Evolutionary conservation across 2,329 filamentous ascomycete species (phyloP), one percentile per base, ranked within the genome.

Genomic region (Clarireedia hainanense): DNA sequence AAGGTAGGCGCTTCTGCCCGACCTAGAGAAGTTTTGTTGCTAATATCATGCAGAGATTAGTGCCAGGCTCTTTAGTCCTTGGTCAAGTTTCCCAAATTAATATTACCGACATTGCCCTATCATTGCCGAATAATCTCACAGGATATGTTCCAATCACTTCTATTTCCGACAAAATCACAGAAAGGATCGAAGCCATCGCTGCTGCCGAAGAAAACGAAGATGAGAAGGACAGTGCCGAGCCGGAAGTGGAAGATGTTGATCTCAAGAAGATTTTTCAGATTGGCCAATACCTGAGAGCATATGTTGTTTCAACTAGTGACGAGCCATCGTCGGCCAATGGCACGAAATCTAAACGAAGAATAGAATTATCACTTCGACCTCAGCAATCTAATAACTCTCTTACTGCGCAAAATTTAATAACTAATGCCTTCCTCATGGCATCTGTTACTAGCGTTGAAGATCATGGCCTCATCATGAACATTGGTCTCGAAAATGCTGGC

Each of bases 371-470:
- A 0, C 75, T 97, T 34, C 83, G 89, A 50, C 94, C 94, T 2
- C 79, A 80, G 57, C 80, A 89, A 59, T 79, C 89, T 54, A 99
- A 99, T 69, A 79, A 80, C 2, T 86, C 88, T 1, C 75, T 99
- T 23, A 76, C 80, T 3, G 80, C 82, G 62, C 82, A 86, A 42
- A 89, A 90, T 64, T 72, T 96, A 9, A 83, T 94, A 9, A 73
- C 80, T 42, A 86, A 95, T 66, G 79, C 77, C 61, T 91, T 88
- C 47, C 75, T 97, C 20, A 95, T 97, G 79, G 92, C 91, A 2
- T 86, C 91, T 0, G 85, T 99, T 26, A 73, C 80, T 50, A 99
- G 92, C 71, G 86, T 95, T n/a, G 92, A 99, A 71, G 95, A 99
- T 65, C 91, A 96, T 67, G 94, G 94, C 59, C 80, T 94, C 57